Evolutionary conservation across 306 rosid genomes (phyloP), one percentile per base, ranked within the genome.

Genomic region (Delonix regia): DNA sequence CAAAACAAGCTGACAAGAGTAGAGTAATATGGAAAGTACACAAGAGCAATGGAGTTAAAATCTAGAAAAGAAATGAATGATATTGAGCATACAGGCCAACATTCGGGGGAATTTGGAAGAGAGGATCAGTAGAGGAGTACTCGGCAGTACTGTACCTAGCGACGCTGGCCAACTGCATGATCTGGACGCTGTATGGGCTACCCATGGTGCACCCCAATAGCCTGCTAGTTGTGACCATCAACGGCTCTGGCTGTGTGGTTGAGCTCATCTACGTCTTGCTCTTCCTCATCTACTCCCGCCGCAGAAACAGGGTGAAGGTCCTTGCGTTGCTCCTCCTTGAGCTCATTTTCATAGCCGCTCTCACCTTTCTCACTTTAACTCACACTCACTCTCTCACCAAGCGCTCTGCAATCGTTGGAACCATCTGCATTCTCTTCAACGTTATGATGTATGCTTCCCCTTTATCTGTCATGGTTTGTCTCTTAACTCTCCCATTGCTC

Each of bases 381-480:
- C 18, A 84, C 9, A 33, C 81, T 18, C 91, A 91, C 21, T 13
- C 90, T 5, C 47, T 34, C 73, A 48, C 22, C 0, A 81, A 75
- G n/a, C 84, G 97, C 28, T 89, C 95, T 1, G 48, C 86, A 21
- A 22, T 93, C 71, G 95, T 91, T 9, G 98, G 98, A 47, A 78
- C 87, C 39, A 22, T 88, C 8, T 81, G 90, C 78, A 86, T 93
- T 25, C 45, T 87, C 69, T 88, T 87, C 60, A 93, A 88, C 84
- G 69, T 89, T 85, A 79, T 86, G 88, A 93, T 91, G 98, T 91
- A 88, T 36, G 98, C 97, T 66, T 74, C 98, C 0, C 98, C 98
- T 0, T 81, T 93, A 34, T 60, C 92, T 0, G 78, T 91, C 81
- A 93, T 91, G 89, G 98, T 83, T 10, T 67, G 60, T 61, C 13